These are phyloP conservation scores for Lenwebbia sp. DNA, from an alignment of 345 rosid genomes.

Conservation along the genomic window DNA sequence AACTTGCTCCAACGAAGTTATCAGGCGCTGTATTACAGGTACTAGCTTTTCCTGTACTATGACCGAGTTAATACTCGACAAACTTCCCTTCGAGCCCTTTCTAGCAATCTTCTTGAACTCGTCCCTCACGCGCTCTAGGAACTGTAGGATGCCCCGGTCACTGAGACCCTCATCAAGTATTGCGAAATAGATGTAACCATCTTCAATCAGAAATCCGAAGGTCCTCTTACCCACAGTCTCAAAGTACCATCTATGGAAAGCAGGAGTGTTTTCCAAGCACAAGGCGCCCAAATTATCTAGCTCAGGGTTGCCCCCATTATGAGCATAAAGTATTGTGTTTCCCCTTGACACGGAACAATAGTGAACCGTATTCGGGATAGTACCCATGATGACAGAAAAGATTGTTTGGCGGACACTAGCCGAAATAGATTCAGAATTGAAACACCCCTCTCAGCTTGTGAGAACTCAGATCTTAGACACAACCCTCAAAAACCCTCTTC, in stretches of 20 bases:
- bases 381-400: constrained; percentile 25
- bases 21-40: constrained; percentile 53
- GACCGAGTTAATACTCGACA: constrained; percentile 44
- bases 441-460: not conserved
- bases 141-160: constrained; percentile 37
- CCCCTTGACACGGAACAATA: constrained; percentile 64
- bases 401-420: not conserved
- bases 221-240: constrained; percentile 52
- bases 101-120: constrained; percentile 53
- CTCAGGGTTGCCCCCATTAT: constrained; percentile 45
- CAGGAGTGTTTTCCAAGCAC: constrained; percentile 55
- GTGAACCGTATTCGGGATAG: constrained; percentile 50
- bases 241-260: constrained; percentile 72
- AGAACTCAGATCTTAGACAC: not conserved
- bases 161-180: constrained; percentile 54
- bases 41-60: constrained; percentile 52
- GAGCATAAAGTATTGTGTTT: constrained; percentile 35
- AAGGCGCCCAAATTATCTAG: constrained; percentile 43
- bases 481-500: not conserved
- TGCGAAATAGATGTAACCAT: constrained; percentile 55
- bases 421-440: not conserved
- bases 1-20: constrained; percentile 54
- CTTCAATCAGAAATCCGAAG: constrained; percentile 58
- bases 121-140: constrained; percentile 60
- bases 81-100: constrained; percentile 49